Evolutionary conservation across 2,329 filamentous ascomycete genomes (phyloP).

Genomic region (Alternaria brassicae): DNA sequence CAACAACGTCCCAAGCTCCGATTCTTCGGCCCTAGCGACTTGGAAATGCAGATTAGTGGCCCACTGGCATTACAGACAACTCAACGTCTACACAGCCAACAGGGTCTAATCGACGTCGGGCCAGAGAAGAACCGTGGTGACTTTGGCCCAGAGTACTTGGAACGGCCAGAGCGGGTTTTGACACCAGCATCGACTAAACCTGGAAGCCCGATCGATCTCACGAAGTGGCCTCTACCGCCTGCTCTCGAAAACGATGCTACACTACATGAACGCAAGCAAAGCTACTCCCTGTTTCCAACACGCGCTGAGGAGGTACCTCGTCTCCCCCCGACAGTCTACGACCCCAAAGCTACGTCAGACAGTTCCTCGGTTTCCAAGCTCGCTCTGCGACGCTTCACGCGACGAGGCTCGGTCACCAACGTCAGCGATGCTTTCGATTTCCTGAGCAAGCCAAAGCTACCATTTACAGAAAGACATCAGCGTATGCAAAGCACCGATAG

Average conservation of each 20-base stretch:
- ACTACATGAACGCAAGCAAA: slow-evolving; percentile 38
- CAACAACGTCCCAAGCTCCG: slow-evolving; percentile 58
- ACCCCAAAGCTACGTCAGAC: slow-evolving; percentile 32
- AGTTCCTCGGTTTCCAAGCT: slow-evolving; percentile 37
- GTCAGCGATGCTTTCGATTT: slow-evolving; percentile 48
- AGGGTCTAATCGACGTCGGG: slow-evolving; percentile 47
- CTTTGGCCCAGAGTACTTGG: slow-evolving; percentile 45
- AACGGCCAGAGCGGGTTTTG: slow-evolving; percentile 39
- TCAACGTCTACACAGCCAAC: slow-evolving; percentile 43
- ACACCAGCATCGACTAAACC: slow-evolving; percentile 40
- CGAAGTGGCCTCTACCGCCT: slow-evolving; percentile 49
- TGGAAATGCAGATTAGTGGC: slow-evolving; percentile 52
- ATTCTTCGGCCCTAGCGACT: slow-evolving; percentile 55
- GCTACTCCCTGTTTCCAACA: slow-evolving; percentile 51
- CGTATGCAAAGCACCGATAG: slow-evolving; percentile 69
- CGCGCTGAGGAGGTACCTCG: slow-evolving; percentile 49
- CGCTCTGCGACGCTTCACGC: slow-evolving; percentile 41
- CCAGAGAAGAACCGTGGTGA: slow-evolving; percentile 49
- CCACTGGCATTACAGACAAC: slow-evolving; percentile 46
- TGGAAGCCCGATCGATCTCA: slow-evolving; percentile 40
- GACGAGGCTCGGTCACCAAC: slow-evolving; percentile 48
- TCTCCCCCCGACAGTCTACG: slow-evolving; percentile 50
- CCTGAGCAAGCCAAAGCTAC: slow-evolving; percentile 49
- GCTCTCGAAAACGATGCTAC: slow-evolving; percentile 29
- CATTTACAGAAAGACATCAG: slow-evolving; percentile 51